Evolutionary conservation across 352 stramenopile genomes (phyloP), one percentile per base, ranked within the genome.

Genomic region (Thalassiosira mediterranea): DNA sequence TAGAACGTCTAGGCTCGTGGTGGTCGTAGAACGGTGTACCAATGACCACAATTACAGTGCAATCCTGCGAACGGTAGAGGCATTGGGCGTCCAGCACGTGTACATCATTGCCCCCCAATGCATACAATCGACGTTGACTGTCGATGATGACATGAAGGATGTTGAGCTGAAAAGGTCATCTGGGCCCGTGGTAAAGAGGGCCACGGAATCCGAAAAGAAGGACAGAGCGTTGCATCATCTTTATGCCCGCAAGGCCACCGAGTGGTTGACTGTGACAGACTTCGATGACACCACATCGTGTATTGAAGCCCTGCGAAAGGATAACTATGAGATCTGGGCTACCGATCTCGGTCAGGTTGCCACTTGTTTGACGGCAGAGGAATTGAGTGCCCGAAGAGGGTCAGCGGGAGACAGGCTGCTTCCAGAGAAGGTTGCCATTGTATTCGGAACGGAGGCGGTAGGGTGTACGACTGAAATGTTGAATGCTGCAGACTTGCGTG

Each of bases 361-460:
- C 0, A 60, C 93, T 49, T 92, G 32, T 72, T 29, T 63, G 70
- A 88, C 66, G 60, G 81, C 81, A 63, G 63, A 77, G 49, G 63
- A 65, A 29, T 48, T 74, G 8, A 5, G 23, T 17, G 32, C 61
- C 26, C n/a, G n/a, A n/a, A 34, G 11, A 49, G 64, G 37, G 17
- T 53, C 25, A 31, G 61, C 54, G 40, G 28, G 53, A 51, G 58
- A 48, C 34, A 74, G 65, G 28, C n/a, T 74, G 8, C 83, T 98
- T 49, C 95, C 95, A 7, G 52, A 89, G 0, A 95, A 94, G 56
- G 76, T 98, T 15, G 95, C 95, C 4, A 83, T 98, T 62, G 94
- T 97, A 11, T 97, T 98, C 69, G 95, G 95, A 28, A 95, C 94
- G 0, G 95, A 98, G 83, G 95, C 88, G 15, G 93, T 97, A 65